Evolutionary conservation across 495 filamentous ascomycete species (phyloP).

Genomic region (Talaromyces proteolyticus): DNA sequence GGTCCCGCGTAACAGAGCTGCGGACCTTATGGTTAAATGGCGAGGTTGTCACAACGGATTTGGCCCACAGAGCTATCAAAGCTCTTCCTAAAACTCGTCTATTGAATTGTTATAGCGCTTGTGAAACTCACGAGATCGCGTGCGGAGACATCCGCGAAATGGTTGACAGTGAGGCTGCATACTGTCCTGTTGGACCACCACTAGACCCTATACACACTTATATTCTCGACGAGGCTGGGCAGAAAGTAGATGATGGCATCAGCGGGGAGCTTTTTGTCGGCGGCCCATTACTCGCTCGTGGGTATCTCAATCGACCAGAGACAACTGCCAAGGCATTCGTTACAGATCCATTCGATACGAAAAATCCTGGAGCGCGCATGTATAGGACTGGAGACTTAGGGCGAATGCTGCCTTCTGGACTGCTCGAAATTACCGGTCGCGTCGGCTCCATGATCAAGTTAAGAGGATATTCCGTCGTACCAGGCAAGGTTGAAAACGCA

Average conservation of each 20-base stretch:
- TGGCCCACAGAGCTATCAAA: slow-evolving; percentile 53
- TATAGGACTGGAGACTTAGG: slow-evolving; percentile 88
- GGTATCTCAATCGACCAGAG: slow-evolving; percentile 77
- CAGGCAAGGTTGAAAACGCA: slow-evolving; percentile 70
- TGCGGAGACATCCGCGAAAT: slow-evolving; percentile 64
- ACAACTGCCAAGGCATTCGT: slow-evolving; percentile 68
- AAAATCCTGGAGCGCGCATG: slow-evolving; percentile 42
- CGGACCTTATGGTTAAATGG: slow-evolving; percentile 64
- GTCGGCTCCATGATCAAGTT: slow-evolving; percentile 76
- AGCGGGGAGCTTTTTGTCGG: slow-evolving; percentile 80
- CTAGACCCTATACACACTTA: slow-evolving; percentile 53
- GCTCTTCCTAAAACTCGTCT: slow-evolving; percentile 57
- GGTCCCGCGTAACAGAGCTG: slow-evolving; percentile 48
- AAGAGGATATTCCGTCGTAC: slow-evolving; percentile 71
- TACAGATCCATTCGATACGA: slow-evolving; percentile 47
- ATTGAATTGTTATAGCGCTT: slow-evolving; percentile 67
- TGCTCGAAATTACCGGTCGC: slow-evolving; percentile 76
- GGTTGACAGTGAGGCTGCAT: slow-evolving; percentile 42
- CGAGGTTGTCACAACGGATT: slow-evolving; percentile 64
- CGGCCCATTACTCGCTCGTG: slow-evolving; percentile 69
- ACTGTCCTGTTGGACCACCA: slow-evolving; percentile 58
- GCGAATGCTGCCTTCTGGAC: slow-evolving; percentile 58
- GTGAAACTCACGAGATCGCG: slow-evolving; percentile 68
- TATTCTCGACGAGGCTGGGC: slow-evolving; percentile 51
- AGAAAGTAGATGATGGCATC: slow-evolving; percentile 55